Conservation (phyloP, 352 stramenopile genomes). For the Phytophthora foliorum region DNA sequence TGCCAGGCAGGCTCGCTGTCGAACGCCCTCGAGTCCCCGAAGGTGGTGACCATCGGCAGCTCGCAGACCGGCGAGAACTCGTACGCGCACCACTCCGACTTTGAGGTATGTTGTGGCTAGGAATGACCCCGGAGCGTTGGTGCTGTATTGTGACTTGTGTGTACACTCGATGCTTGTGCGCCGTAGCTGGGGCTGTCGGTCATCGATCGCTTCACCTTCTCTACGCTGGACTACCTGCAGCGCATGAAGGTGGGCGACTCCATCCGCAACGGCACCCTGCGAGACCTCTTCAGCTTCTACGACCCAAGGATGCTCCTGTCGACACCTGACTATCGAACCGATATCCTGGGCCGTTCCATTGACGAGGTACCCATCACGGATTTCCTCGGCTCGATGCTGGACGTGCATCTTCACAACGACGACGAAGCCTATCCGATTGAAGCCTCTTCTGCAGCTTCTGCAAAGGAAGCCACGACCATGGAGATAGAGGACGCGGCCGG, state of each 20-base stretch:
- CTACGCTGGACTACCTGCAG: slow-evolving; percentile 90
- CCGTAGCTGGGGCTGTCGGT: slow-evolving; percentile 82
- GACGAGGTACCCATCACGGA: slow-evolving; percentile 86
- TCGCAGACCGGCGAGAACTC: slow-evolving; percentile 94
- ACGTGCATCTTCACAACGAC: slow-evolving; percentile 78
- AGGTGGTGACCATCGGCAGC: slow-evolving; percentile 95
- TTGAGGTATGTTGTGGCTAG: too few species aligned
- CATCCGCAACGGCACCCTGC: slow-evolving; percentile 69
- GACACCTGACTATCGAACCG: slow-evolving; percentile 79
- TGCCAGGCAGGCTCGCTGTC: slow-evolving; percentile 96
- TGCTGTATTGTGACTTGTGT: slow-evolving; percentile 16
- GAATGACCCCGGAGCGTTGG: too few species aligned
- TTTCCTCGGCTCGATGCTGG: slow-evolving; percentile 90
- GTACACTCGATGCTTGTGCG: background rate
- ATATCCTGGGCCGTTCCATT: slow-evolving; percentile 78
- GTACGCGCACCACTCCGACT: slow-evolving; percentile 94
- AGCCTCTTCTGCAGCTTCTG: slow-evolving; percentile 8
- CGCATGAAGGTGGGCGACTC: slow-evolving; percentile 84
- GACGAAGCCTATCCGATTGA: slow-evolving; percentile 84
- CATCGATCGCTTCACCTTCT: slow-evolving; percentile 93
- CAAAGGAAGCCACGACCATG: background rate
- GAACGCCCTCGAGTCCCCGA: slow-evolving; percentile 86
- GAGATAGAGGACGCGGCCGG: background rate
- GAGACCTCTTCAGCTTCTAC: slow-evolving; percentile 86
- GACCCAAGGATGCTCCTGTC: slow-evolving; percentile 87